Base-by-base conservation (phyloP, 192 early-diverging fungal genomes). In the Rhizophagus clarus region DNA sequence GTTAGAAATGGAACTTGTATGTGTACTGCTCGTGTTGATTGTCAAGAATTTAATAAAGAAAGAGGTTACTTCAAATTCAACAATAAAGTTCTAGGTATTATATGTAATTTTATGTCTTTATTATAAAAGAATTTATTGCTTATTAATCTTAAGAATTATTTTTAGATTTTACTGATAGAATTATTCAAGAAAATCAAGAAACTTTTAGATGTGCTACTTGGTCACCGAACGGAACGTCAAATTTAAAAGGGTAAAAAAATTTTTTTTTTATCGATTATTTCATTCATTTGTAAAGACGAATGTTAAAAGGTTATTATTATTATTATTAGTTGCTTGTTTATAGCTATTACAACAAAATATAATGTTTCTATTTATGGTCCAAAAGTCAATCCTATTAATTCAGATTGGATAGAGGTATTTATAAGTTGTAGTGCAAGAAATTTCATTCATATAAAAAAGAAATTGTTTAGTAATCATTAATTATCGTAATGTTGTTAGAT, bases 271-370 rank as follows among this genome's bases (percentile, higher is more conserved):
- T 2, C 26, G 15, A 31, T 61, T 40, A 20, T 74, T 9, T 22
- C 26, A 31, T 9, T 22, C 26, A 31, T n/a, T 22, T 22, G 22
- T 66, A 28, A 7, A 64, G 28, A 6, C 11, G n/a, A 32, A 7
- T 64, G 5, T 12, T 9, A 40, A 66, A 22, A 26, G 2, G n/a
- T 40, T 28, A 42, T 49, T 34, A 15, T 76, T 40, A 76, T 32
- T 10, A 24, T 37, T 32, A 0, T 5, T 49, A 78, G 76, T 42
- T 78, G 76, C 9, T 69, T 78, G n/a, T 56, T 78, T 42, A 34
- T 61, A 15, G 66, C 45, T 47, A 78, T 78, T n/a, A 78, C 76
- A n/a, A 68, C 76, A 68, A 61, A 68, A 62, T 78, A 47, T 78
- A 34, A 78, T 51, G 76, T 78, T 17, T 63, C 62, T 10, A 78